A percentile compares a stretch with the other conserved stretches of the same genome.
Conservation (phyloP, 2,329 filamentous ascomycete species). For the Geosmithia morbida region DNA sequence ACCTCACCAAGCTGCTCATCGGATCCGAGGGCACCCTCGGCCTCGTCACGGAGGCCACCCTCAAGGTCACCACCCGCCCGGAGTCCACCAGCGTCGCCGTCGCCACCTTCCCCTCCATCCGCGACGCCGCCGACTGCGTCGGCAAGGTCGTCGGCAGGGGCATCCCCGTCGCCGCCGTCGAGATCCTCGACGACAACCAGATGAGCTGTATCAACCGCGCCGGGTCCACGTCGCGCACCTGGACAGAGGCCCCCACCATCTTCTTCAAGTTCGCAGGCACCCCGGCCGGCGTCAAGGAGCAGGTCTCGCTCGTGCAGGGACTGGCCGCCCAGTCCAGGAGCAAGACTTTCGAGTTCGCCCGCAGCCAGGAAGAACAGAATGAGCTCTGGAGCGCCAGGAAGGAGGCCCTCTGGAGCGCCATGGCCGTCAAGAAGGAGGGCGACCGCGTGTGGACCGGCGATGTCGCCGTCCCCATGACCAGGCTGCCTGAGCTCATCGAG, state of each 20-base stretch:
- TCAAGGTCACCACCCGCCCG: conserved; percentile 75
- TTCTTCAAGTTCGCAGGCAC: conserved; percentile 80
- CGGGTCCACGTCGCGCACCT: conserved; percentile 49
- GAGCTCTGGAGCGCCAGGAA: conserved; percentile 78
- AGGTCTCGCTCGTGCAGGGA: conserved; percentile 51
- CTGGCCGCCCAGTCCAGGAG: conserved; percentile 48
- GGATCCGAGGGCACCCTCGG: conserved; percentile 86
- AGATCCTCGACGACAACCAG: conserved; percentile 84
- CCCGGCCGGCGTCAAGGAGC: conserved; percentile 58
- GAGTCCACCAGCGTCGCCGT: conserved; percentile 72
- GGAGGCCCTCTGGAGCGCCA: conserved; percentile 69
- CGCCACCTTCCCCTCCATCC: conserved; percentile 40
- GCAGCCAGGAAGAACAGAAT: conserved; percentile 50
- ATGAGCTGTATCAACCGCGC: conserved; percentile 58
- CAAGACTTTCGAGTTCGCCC: conserved; percentile 66
- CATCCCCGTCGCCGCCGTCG: conserved; percentile 78
- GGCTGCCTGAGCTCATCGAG: conserved; percentile 62
- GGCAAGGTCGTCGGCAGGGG: conserved; percentile 66
- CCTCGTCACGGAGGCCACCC: conserved; percentile 76
- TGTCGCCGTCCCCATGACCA: conserved; percentile 69
- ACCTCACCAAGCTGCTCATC: conserved; percentile 79
- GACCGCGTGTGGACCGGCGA: conserved; percentile 77
- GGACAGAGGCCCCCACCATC: conserved; percentile 61
- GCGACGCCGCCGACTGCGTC: conserved; percentile 65
- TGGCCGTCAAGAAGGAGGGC: conserved; percentile 48